Evolutionary conservation across 805 yeast species (phyloP).

Genomic region (Torulaspora delbrueckii): DNA sequence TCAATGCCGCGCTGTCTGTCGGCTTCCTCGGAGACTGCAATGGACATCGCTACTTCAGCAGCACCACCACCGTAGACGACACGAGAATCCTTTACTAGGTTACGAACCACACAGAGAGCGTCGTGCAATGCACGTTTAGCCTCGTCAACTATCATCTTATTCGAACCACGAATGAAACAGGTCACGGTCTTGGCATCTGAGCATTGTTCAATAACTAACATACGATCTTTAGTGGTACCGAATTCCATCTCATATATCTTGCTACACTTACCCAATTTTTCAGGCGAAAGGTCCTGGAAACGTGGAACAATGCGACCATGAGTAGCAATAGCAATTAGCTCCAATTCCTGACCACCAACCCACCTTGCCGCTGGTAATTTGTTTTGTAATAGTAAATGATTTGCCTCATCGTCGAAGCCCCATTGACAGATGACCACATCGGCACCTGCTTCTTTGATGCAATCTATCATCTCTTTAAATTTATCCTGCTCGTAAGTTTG

Average conservation of each 20-base stretch:
- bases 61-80: conserved; percentile 99
- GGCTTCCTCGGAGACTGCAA: conserved; percentile 87
- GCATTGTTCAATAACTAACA: conserved; percentile 90
- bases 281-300: conserved; percentile 80
- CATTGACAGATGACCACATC: conserved; percentile 97
- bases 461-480: conserved; percentile 83
- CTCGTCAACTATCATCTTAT: conserved; percentile 96
- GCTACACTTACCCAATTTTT: conserved; percentile 86
- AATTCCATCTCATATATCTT: conserved; percentile 80
- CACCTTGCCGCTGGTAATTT: conserved; percentile 94
- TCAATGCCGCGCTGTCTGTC: conserved; percentile 92
- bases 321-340: conserved; percentile 94
- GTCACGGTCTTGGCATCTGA: conserved; percentile 86
- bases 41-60: conserved; percentile 89
- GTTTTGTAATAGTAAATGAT: conserved; percentile 82
- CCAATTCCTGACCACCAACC: conserved; percentile 98
- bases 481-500: conserved; percentile 90
- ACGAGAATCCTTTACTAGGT: conserved; percentile 83
- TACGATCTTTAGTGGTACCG: conserved; percentile 94
- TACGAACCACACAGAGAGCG: conserved; percentile 94
- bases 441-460: conserved; percentile 86
- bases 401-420: conserved; percentile 99
- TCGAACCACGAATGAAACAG: conserved; percentile 89
- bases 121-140: conserved; percentile 95
- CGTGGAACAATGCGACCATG: conserved; percentile 96